These are phyloP conservation scores for Solanum lycopersicoides DNA, from an alignment of 257 asterid genomes.

Conservation along the genomic window DNA sequence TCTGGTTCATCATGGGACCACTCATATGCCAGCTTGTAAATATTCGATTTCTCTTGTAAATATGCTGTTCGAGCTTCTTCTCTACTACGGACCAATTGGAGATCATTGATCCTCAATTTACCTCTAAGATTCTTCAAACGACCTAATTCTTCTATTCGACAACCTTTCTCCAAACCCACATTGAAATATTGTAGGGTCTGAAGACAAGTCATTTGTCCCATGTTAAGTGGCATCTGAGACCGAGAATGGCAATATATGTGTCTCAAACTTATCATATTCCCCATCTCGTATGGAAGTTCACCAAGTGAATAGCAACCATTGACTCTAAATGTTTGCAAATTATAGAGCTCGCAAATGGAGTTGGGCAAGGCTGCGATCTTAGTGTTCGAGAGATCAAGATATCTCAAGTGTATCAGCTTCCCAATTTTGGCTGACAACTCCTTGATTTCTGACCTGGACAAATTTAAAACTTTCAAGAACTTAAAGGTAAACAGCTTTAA, in stretches of 20 bases:
- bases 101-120: not conserved
- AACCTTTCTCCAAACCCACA: not conserved
- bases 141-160: not conserved
- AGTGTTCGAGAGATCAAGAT: constrained; percentile 7
- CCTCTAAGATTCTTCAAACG: not conserved
- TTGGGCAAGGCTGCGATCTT: not conserved
- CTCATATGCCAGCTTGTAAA: not conserved
- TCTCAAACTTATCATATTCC: constrained; percentile 4
- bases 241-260: not conserved
- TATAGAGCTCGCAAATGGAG: not conserved
- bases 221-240: not conserved
- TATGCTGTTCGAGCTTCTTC: not conserved
- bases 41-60: not conserved
- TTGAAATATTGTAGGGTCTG: not conserved
- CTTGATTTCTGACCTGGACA: not conserved
- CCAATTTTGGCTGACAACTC: not conserved
- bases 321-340: constrained; percentile 6
- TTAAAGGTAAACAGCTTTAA: not conserved
- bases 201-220: not conserved
- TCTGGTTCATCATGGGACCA: not conserved
- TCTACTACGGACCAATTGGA: not conserved
- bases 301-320: not conserved
- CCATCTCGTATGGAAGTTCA: not conserved
- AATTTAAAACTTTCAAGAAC: constrained; percentile 4
- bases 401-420: constrained; percentile 1